Conservation (phyloP, 768 basidiomycete genomes). For the Podaxis sp. region DNA sequence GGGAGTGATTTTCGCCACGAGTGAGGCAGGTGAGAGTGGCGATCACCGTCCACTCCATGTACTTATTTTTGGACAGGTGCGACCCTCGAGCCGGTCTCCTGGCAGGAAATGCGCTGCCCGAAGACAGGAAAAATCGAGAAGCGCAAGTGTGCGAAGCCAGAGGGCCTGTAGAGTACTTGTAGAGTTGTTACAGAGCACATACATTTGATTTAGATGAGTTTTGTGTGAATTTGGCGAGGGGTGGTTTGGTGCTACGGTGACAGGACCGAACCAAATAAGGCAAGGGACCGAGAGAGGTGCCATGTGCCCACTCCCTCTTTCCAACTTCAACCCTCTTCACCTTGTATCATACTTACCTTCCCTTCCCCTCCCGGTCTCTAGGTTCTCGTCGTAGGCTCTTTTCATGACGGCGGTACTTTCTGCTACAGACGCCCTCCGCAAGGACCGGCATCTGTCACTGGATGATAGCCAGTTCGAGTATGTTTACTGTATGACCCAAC, state of each 20-base stretch:
- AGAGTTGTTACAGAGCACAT: slow-evolving; percentile 8
- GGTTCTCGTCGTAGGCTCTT: slow-evolving; percentile 13
- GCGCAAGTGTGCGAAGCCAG: slow-evolving; percentile 86
- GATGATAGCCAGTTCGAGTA: slow-evolving; percentile 71
- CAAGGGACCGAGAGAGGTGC: slow-evolving; percentile 17
- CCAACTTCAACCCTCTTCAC: slow-evolving; percentile 14
- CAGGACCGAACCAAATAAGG: slow-evolving; percentile 29
- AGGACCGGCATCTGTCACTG: slow-evolving; percentile 58
- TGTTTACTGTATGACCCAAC: slow-evolving; percentile 18
- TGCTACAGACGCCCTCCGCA: slow-evolving; percentile 55
- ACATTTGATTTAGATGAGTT: background rate
- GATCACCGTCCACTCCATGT: slow-evolving; percentile 1
- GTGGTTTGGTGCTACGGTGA: slow-evolving; percentile 3
- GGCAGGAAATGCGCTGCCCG: slow-evolving; percentile 90
- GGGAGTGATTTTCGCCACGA: slow-evolving; percentile 88
- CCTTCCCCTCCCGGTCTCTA: slow-evolving; percentile 11
- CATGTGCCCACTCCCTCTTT: slow-evolving; percentile 4
- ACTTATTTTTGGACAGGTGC: slow-evolving; percentile 45
- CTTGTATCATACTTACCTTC: slow-evolving; percentile 12
- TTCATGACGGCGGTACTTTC: slow-evolving; percentile 68
- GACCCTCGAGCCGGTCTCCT: slow-evolving; percentile 83
- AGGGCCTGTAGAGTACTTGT: slow-evolving; percentile 44
- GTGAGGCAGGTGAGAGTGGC: slow-evolving; percentile 67
- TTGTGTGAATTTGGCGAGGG: background rate
- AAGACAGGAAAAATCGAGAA: slow-evolving; percentile 78